Base-by-base conservation (phyloP, 805 yeast species). In the Barnettozyma sp. region DNA sequence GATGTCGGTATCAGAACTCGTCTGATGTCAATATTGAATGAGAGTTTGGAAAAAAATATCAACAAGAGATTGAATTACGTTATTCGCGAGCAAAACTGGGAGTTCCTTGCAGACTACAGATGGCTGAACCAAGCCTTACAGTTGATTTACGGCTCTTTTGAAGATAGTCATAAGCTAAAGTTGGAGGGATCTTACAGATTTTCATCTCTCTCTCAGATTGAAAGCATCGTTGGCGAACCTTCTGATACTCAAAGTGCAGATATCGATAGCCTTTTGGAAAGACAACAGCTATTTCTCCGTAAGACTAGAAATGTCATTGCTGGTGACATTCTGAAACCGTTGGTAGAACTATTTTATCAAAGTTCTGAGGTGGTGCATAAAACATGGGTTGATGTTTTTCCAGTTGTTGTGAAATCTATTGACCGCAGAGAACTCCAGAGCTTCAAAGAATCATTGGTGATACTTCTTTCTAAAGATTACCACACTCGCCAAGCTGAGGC, bases 11-110 rank as follows among this genome's bases (percentile, higher is more conserved):
- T 85, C 20, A 73, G 98, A 33, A 70, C 75, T 39, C 78, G 76
- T 45, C 70, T 94, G 43, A 82, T 92, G 92, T 56, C 71, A 0
- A 83, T 92, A 38, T 62, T 92, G 51, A 79, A 80, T 55, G 71
- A 71, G 29, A 82, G 94, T 45, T 63, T 92, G 42, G 96, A 88
- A 42, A 71, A 66, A 34, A 87, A 83, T 45, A 69, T 87, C 17
- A 73, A 74, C 46, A 86, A 84, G 55, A 69, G 98, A 39, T 63
- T 92, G 23, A 77, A 80, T 44, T 94, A 94, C 48, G 80, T 90
- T 7, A 72, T 94, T n/a, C 66, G 90, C 25, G 97, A 92, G 50
- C 99, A 92, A 56, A 90, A 86, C 51, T 92, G 99, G 99, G 99
- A 92, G 54, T 82, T 74, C 45, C 63, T 92, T 25, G 88, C 94